A percentile compares a stretch with the other conserved stretches of the same genome.
These are phyloP conservation scores for Neurospora sp. DNA, from an alignment of 2,329 filamentous ascomycete genomes.

Conservation along the genomic window DNA sequence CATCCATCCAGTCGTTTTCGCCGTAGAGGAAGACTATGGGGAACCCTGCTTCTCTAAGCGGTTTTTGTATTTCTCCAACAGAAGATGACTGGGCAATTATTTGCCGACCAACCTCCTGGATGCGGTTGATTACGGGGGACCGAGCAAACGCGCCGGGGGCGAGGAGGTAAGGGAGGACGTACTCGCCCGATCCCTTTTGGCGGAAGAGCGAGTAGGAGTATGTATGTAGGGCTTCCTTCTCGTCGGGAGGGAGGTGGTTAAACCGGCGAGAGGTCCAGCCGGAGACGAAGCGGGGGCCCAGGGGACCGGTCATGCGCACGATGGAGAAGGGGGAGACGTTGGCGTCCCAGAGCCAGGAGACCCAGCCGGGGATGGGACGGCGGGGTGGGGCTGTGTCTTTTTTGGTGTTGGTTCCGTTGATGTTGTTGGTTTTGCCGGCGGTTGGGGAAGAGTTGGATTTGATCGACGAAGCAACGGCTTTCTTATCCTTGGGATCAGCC, in stretches of 20 bases:
- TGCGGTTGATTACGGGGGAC: conserved; percentile 71
- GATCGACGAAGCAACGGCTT: conserved; percentile 16
- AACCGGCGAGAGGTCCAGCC: conserved; percentile 93
- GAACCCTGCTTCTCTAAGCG: conserved; percentile 39
- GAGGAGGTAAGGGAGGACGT: conserved; percentile 83
- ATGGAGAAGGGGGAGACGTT: conserved; percentile 93
- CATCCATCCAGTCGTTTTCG: conserved; percentile 98
- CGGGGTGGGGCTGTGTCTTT: conserved; percentile 26
- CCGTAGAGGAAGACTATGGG: conserved; percentile 94
- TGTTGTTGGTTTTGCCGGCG: conserved; percentile 14
- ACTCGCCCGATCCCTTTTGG: conserved; percentile 86
- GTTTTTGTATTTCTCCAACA: no score
- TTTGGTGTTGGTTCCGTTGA: conserved; percentile 18
- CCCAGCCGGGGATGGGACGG: conserved; percentile 68
- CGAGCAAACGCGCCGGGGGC: conserved; percentile 90
- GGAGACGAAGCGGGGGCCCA: conserved; percentile 85
- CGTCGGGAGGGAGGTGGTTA: conserved; percentile 69
- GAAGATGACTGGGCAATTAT: conserved; percentile 23
- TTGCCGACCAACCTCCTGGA: conserved; percentile 79
- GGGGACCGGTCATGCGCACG: conserved; percentile 75
- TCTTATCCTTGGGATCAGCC: conserved; percentile 18
- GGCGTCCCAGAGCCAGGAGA: conserved; percentile 90
- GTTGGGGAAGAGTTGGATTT: no score
- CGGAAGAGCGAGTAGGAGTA: conserved; percentile 94
- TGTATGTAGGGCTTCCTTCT: conserved; percentile 77